Percentiles rank a stretch among this genome's conserved stretches.
Conservation (phyloP, 768 basidiomycete species). For the Kockovaella imperatae region DNA sequence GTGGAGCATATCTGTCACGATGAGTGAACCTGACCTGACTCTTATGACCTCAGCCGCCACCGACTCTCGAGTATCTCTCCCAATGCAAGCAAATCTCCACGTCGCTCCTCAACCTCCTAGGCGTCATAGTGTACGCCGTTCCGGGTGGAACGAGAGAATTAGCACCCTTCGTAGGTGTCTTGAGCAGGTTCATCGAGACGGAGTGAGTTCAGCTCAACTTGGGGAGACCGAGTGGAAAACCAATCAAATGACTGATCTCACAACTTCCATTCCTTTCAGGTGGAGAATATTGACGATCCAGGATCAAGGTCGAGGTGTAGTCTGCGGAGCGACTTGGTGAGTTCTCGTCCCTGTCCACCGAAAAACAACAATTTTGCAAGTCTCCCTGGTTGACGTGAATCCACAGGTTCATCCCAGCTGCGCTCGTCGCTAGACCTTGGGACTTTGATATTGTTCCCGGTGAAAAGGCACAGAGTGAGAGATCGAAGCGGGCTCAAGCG, state of each 20-base stretch:
- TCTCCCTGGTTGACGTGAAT: not conserved
- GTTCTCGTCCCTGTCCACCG: not conserved
- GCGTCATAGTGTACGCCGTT: constrained; percentile 21
- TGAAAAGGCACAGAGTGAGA: too few species aligned
- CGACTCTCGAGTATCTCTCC: constrained; percentile 16
- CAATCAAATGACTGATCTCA: too few species aligned
- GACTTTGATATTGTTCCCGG: too few species aligned
- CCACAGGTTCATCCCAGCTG: constrained; percentile 23
- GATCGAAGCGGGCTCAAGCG: too few species aligned
- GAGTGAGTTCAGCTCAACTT: constrained; percentile 12
- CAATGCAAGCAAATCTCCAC: constrained; percentile 13
- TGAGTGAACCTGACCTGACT: not conserved
- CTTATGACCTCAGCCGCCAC: constrained; percentile 10
- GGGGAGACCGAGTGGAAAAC: not conserved
- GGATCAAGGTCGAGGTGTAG: constrained; percentile 16
- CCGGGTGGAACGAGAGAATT: constrained; percentile 21
- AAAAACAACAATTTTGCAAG: not conserved
- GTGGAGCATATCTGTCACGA: not conserved
- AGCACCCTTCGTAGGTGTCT: constrained; percentile 19
- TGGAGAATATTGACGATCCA: constrained; percentile 14
- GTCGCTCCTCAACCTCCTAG: constrained; percentile 16
- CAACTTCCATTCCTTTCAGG: constrained; percentile 5
- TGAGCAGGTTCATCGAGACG: constrained; percentile 21
- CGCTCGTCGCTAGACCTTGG: constrained; percentile 22
- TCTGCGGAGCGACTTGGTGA: constrained; percentile 22